These are phyloP conservation scores for Candida parachauliodes DNA, from an alignment of 805 yeast genomes.

Conservation along the genomic window DNA sequence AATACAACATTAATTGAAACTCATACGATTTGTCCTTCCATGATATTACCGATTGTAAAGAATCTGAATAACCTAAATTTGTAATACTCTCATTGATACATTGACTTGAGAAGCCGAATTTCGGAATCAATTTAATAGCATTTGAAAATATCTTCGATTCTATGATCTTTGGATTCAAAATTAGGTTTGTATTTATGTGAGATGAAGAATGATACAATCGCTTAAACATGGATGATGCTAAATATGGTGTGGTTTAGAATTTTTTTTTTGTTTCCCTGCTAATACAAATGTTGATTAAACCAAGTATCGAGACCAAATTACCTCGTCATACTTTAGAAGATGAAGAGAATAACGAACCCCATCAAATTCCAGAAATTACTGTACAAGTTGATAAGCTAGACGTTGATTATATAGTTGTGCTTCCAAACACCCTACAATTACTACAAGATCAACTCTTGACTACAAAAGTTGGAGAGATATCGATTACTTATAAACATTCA, in stretches of 20 bases:
- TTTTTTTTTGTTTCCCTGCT: not conserved
- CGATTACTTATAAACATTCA: constrained; percentile 11
- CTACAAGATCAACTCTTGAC: constrained; percentile 4
- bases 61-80: constrained; percentile 49
- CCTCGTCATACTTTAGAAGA: constrained; percentile 52
- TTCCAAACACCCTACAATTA: constrained; percentile 25
- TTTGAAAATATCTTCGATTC: constrained; percentile 40
- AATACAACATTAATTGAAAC: constrained; percentile 52
- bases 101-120: constrained; percentile 46
- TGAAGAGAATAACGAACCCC: constrained; percentile 21
- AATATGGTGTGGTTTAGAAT: not conserved
- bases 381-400: constrained; percentile 14
- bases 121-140: constrained; percentile 44
- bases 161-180: constrained; percentile 27
- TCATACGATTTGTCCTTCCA: constrained; percentile 46
- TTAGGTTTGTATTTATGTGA: constrained; percentile 33
- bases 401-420: constrained; percentile 21
- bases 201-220: constrained; percentile 32
- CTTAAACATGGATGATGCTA: not conserved
- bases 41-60: constrained; percentile 37
- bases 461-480: constrained; percentile 1
- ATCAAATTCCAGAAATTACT: constrained; percentile 25
- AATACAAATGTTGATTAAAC: constrained; percentile 37
- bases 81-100: constrained; percentile 51
- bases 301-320: constrained; percentile 45